phyloP scores from a whole-genome alignment of 495 filamentous ascomycete species.

The Platismatia glauca region DNA sequence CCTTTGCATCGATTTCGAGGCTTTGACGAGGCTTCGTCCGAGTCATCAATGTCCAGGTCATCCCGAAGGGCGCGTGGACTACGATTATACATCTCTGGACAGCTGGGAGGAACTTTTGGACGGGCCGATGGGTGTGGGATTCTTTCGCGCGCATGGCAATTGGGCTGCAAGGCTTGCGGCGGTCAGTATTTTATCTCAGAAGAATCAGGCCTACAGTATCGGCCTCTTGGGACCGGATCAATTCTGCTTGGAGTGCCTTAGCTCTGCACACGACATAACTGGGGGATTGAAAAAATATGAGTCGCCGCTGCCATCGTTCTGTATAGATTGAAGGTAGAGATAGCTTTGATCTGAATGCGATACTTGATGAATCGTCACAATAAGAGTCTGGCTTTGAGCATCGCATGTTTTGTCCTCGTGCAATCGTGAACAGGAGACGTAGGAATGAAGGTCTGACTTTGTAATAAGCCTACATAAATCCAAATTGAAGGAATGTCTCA shows the following conservation, averaged over 20 bases:
- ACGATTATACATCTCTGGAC: conserved; percentile 20
- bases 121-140: conserved; percentile 3
- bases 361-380: neutral
- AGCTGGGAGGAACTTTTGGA: conserved; percentile 25
- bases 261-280: neutral
- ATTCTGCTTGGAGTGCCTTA: conserved; percentile 5
- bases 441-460: no score
- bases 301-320: conserved; percentile 6
- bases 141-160: conserved; percentile 24
- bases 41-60: conserved; percentile 8
- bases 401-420: no score
- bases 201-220: conserved; percentile 2
- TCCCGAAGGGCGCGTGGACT: neutral
- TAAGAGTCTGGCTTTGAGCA: no score
- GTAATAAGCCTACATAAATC: no score
- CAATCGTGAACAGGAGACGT: no score
- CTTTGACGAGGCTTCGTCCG: conserved; percentile 1
- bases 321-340: conserved; percentile 7
- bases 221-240: conserved; percentile 2
- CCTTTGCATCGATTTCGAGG: conserved; percentile 3
- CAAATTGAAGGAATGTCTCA: no score
- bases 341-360: neutral
- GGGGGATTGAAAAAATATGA: neutral
- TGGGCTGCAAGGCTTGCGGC: conserved; percentile 25
- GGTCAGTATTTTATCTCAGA: conserved; percentile 11